Base-by-base conservation (phyloP, 306 rosid species). In the Myrica gale region DNA sequence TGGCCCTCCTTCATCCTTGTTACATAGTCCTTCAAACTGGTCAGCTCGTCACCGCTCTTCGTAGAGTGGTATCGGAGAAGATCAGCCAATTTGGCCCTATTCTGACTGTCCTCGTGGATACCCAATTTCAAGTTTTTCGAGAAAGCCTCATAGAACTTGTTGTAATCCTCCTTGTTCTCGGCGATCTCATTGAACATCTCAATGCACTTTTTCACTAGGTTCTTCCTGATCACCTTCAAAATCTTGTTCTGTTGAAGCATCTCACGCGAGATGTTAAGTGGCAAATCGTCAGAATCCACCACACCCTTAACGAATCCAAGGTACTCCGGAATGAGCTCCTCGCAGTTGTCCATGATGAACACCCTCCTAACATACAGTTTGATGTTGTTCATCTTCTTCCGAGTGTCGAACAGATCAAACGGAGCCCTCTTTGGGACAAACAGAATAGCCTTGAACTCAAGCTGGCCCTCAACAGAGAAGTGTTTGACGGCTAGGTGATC, bases 161-260 rank as follows among this genome's bases (percentile, higher is more conserved):
- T 71, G 79, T 88, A 86, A 1, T 90, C 92, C 16, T 90, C 96
- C 41, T 86, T 90, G 81, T 90, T 90, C 87, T 90, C 96, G 0
- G 92, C 84, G 37, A 90, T 90, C 78, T 90, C 90, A 44, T 84
- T 90, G 87, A 88, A 90, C 92, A 90, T 90, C 81, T 90, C 96
- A 47, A 90, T 90, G 69, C 96, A 90, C 42, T 90, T 90, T 84
- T 90, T 90, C 47, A 84, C 95, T 2, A 90, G 78, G 55, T 86
- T 90, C 80, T 90, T 90, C 74, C 92, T 81, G 41, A 90, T 90
- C 80, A 90, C 95, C 83, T 90, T 90, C 80, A 90, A 1, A 39
- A 90, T 90, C 81, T 90, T 90, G 83, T 90, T 90, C 80, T 90
- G 92, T 32, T 90, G 92, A 67, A 90, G 58, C 82, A 8, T 90